Evolutionary conservation across 768 basidiomycete species (phyloP), one percentile per base, ranked within the genome.

Genomic region (Cyathus striatus): DNA sequence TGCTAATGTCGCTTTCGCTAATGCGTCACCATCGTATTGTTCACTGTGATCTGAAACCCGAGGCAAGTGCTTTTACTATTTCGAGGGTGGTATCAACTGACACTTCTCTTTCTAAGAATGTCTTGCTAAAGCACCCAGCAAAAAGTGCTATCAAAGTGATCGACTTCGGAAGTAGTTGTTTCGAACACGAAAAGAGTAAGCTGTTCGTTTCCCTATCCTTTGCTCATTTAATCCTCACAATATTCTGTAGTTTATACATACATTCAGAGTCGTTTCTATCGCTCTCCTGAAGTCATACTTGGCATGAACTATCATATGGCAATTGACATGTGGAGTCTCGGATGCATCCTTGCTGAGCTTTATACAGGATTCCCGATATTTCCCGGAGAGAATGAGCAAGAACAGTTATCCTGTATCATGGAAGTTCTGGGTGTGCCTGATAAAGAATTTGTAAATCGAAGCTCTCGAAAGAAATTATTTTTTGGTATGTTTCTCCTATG

Each of bases 271-370:
- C 90, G 96, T 32, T 99, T 99, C 72, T 99, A 99, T 68, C 91
- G 96, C n/a, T 96, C 93, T 16, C 96, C 96, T 3, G 96, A 99
- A 66, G 95, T 99, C 53, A 99, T 99, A 43, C 79, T 99, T 27
- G 96, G 96, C 41, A 90, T 95, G 87, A 96, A 93, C 61, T 99
- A 99, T 62, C 91, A 95, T 59, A 98, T 96, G 92, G 93, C 90
- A 24, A 95, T 94, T 49, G 92, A 98, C 60, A 99, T 99, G 94
- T 99, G 96, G 96, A 95, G 92, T 70, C 64, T 99, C 52, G 96
- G 96, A 26, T 99, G 96, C 57, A 99, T 99, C 49, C 71, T 99
- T 41, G 96, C 96, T 13, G 96, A 99, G 63, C 69, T 99, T 33
- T 95, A 88, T 62, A 98, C 95, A 9, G 96, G 96, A 1, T 96